phyloP scores from a whole-genome alignment of 352 stramenopile genomes.

The Pythium rhizo-oryzae region DNA sequence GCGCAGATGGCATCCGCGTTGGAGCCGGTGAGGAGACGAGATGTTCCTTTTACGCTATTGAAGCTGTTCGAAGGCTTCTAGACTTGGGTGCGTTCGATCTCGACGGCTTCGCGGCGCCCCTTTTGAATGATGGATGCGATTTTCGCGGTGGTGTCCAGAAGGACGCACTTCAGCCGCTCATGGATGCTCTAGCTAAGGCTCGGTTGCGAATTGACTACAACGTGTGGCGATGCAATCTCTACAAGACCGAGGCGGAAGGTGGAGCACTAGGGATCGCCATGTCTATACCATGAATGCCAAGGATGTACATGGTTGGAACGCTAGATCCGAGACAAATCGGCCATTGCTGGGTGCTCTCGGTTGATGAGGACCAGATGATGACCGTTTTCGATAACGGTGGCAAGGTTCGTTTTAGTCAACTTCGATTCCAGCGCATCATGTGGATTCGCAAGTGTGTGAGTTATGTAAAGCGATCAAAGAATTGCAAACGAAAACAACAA shows the following conservation, averaged over 20 bases:
- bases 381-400: slow-evolving; percentile 9
- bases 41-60: slow-evolving; percentile 10
- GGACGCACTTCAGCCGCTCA: neutral
- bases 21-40: slow-evolving; percentile 7
- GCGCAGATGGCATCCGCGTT: neutral
- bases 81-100: neutral
- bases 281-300: neutral
- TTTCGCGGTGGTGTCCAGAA: neutral
- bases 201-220: slow-evolving; percentile 2
- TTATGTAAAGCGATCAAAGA: neutral
- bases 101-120: neutral
- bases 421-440: slow-evolving; percentile 3
- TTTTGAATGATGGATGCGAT: neutral
- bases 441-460: slow-evolving; percentile 10
- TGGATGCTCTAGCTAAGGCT: neutral
- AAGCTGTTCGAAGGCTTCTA: slow-evolving; percentile 7
- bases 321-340: slow-evolving; percentile 4
- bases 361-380: slow-evolving; percentile 18
- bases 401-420: neutral
- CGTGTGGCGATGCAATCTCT: neutral
- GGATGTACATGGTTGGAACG: slow-evolving; percentile 12
- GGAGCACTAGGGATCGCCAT: neutral
- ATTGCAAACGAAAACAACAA: neutral
- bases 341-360: slow-evolving; percentile 7
- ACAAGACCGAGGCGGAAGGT: slow-evolving; percentile 3